These are phyloP conservation scores for Pseudozyma tsukubaensis DNA, from an alignment of 1,284 basidiomycete species.

Conservation along the genomic window DNA sequence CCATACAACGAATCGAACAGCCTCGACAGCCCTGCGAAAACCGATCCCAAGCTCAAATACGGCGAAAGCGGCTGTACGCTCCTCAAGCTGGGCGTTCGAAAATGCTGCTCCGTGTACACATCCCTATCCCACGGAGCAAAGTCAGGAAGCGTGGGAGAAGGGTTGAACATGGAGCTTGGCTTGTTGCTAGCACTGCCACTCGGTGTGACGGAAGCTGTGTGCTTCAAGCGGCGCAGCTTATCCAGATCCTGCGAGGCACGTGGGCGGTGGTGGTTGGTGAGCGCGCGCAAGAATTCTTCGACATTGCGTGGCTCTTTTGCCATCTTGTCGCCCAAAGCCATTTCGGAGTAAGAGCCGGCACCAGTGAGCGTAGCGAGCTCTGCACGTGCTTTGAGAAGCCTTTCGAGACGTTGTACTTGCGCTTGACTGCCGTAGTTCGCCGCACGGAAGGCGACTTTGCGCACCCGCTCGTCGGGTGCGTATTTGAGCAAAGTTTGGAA, in stretches of 20 bases:
- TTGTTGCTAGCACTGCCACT: slow-evolving; percentile 2
- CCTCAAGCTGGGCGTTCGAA: slow-evolving; percentile 33
- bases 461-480: slow-evolving; percentile 81
- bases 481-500: slow-evolving; percentile 91
- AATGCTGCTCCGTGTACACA: slow-evolving; percentile 60
- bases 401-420: slow-evolving; percentile 61
- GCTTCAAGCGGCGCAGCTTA: slow-evolving; percentile 55
- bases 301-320: slow-evolving; percentile 61
- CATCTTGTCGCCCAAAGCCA: slow-evolving; percentile 68
- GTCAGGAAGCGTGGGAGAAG: slow-evolving; percentile 7
- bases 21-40: slow-evolving; percentile 64
- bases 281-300: slow-evolving; percentile 56
- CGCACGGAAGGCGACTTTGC: slow-evolving; percentile 78
- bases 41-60: slow-evolving; percentile 64
- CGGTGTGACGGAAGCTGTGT: too few species aligned
- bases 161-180: slow-evolving; percentile 18
- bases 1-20: slow-evolving; percentile 64
- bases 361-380: slow-evolving; percentile 65
- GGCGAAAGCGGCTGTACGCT: slow-evolving; percentile 58
- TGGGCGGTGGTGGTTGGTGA: slow-evolving; percentile 58
- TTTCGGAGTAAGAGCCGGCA: slow-evolving; percentile 58
- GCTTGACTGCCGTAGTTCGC: slow-evolving; percentile 53
- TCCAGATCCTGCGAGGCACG: slow-evolving; percentile 50
- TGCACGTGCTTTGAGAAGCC: slow-evolving; percentile 54
- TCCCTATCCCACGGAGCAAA: slow-evolving; percentile 66